phyloP scores from a whole-genome alignment of 495 filamentous ascomycete genomes.

The Bacidia gigantensis region DNA sequence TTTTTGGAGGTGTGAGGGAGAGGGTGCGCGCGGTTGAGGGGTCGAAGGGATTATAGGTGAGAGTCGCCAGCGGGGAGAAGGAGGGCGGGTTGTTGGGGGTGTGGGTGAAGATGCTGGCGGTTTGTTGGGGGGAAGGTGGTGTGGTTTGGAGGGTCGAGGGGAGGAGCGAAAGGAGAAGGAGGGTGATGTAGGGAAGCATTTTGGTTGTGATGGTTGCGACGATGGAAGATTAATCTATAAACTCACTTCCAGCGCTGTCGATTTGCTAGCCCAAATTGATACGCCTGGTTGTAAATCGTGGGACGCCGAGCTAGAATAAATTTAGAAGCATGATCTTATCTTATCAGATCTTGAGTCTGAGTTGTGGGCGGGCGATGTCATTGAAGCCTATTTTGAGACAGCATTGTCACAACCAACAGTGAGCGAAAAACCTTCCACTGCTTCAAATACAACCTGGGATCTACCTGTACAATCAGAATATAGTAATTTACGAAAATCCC shows the following conservation, averaged over 20 bases:
- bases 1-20: conserved; percentile 6
- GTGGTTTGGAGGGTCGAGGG: conserved; percentile 49
- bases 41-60: conserved; percentile 18
- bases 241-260: no score
- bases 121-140: conserved; percentile 33
- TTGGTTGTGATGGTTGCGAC: neutral
- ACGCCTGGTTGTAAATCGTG: no score
- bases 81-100: conserved; percentile 6
- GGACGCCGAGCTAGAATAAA: no score
- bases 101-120: neutral
- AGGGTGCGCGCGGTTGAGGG: conserved; percentile 5
- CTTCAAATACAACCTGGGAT: neutral
- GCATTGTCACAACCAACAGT: neutral
- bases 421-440: neutral
- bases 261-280: no score
- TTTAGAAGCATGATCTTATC: neutral
- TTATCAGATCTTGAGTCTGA: neutral
- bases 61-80: conserved; percentile 1
- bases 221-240: no score
- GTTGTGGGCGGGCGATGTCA: no score
- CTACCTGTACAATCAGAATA: neutral
- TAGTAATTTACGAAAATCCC: no score
- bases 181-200: conserved; percentile 5
- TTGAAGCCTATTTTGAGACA: neutral
- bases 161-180: conserved; percentile 31